These are phyloP conservation scores for Aspergillus alliaceus DNA, from an alignment of 2,329 filamentous ascomycete species.

Conservation along the genomic window DNA sequence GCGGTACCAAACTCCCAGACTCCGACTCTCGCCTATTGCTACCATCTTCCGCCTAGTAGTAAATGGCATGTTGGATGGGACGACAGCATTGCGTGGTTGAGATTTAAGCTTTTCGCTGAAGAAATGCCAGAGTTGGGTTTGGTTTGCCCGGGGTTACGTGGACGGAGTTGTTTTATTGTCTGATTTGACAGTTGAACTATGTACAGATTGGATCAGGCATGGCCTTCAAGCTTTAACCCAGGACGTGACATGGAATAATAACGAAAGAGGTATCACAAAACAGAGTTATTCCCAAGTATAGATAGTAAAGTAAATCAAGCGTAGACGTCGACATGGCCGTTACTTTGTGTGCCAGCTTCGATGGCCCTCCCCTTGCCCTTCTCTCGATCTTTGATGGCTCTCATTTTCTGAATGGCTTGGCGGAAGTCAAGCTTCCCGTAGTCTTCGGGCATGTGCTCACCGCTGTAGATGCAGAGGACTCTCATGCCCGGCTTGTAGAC, in stretches of 20 bases:
- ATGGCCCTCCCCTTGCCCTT: slow-evolving; percentile 19
- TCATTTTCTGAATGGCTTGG: slow-evolving; percentile 36
- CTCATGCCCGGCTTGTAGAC: slow-evolving; percentile 90
- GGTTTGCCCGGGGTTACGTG: no score
- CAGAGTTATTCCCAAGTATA: background rate
- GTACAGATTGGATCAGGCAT: no score
- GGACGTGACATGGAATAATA: background rate
- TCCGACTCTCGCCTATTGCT: background rate
- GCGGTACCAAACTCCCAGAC: background rate
- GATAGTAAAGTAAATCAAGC: slow-evolving; percentile 12
- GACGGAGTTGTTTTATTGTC: no score
- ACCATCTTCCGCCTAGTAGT: background rate
- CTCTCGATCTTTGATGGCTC: slow-evolving; percentile 22
- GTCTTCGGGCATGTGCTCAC: slow-evolving; percentile 59
- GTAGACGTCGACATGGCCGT: slow-evolving; percentile 19
- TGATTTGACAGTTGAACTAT: no score
- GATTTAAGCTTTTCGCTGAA: no score
- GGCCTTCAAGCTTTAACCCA: background rate
- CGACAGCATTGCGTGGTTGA: background rate
- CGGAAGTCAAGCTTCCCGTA: slow-evolving; percentile 39
- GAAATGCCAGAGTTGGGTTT: no score
- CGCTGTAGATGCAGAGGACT: slow-evolving; percentile 89
- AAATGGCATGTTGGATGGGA: background rate
- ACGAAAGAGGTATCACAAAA: background rate
- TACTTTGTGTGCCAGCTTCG: slow-evolving; percentile 1